Evolutionary conservation across 129 eudicot species (phyloP).

Genomic region (Sambucus nigra): DNA sequence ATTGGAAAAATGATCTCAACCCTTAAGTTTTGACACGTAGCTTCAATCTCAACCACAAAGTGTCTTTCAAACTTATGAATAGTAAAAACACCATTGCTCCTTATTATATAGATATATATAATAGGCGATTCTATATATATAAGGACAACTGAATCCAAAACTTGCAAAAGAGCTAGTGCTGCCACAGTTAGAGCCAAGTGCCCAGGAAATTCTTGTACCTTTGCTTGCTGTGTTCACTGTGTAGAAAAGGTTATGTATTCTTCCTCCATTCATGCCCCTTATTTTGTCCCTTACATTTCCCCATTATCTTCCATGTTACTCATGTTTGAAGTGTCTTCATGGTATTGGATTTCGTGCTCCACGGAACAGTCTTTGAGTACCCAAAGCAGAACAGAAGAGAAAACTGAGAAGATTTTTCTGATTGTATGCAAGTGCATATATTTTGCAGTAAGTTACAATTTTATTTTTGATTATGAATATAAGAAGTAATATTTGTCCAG

Average conservation of each 20-base stretch:
- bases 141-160: slow-evolving; percentile 78
- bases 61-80: too few species aligned
- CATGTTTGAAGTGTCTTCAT: slow-evolving; percentile 7
- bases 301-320: neutral
- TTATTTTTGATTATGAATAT: neutral
- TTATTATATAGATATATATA: too few species aligned
- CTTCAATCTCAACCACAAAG: too few species aligned
- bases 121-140: too few species aligned
- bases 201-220: slow-evolving; percentile 52
- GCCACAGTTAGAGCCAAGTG: slow-evolving; percentile 44
- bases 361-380: slow-evolving; percentile 21
- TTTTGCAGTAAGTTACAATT: slow-evolving; percentile 49
- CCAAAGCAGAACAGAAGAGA: slow-evolving; percentile 25
- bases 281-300: neutral
- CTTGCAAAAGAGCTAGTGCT: slow-evolving; percentile 75
- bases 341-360: neutral
- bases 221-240: slow-evolving; percentile 31
- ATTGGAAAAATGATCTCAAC: too few species aligned
- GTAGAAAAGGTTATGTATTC: slow-evolving; percentile 22
- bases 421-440: slow-evolving; percentile 59
- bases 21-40: too few species aligned
- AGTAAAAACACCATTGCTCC: too few species aligned
- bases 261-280: neutral
- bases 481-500: too few species aligned
- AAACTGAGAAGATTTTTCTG: slow-evolving; percentile 48